Percentiles rank a stretch among this genome's conserved stretches.
These are phyloP conservation scores for Kwoniella sp. DNA, from an alignment of 768 basidiomycete species.

Conservation along the genomic window DNA sequence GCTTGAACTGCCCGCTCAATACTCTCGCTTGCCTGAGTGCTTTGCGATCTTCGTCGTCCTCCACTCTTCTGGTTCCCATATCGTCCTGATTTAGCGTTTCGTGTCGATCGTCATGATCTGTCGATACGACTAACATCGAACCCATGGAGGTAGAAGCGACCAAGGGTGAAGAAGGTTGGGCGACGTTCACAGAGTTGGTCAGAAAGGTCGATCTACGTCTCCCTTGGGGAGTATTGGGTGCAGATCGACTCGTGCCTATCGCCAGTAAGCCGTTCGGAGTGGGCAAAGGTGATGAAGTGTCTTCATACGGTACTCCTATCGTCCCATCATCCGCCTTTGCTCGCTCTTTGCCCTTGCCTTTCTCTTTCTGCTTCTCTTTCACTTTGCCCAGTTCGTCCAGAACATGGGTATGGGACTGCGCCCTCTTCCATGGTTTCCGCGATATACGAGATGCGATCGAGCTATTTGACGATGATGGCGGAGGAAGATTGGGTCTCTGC, in stretches of 20 bases:
- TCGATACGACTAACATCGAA: background rate
- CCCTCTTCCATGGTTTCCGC: slow-evolving; percentile 8
- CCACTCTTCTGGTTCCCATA: background rate
- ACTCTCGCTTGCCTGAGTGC: slow-evolving; percentile 13
- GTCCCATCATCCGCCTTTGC: background rate
- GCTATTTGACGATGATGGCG: slow-evolving; percentile 14
- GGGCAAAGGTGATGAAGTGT: background rate
- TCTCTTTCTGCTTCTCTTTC: slow-evolving; percentile 13
- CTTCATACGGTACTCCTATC: slow-evolving; percentile 9
- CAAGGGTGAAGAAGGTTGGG: slow-evolving; percentile 5
- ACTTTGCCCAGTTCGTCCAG: slow-evolving; percentile 16
- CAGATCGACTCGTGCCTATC: background rate
- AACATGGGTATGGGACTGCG: background rate
- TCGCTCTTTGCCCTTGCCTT: slow-evolving; percentile 1
- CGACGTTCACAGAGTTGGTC: slow-evolving; percentile 4
- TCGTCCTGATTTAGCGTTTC: slow-evolving; percentile 3
- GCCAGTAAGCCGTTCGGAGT: background rate
- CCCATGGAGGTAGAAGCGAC: background rate
- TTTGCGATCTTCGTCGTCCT: background rate
- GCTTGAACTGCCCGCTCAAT: slow-evolving; percentile 25
- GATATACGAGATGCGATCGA: slow-evolving; percentile 17
- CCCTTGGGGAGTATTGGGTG: slow-evolving; percentile 11
- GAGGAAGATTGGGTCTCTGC: slow-evolving; percentile 15
- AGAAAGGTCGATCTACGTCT: slow-evolving; percentile 11
- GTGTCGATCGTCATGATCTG: background rate